Evolutionary conservation across 2,329 filamentous ascomycete genomes (phyloP).

Genomic region (Claviceps maximensis): DNA sequence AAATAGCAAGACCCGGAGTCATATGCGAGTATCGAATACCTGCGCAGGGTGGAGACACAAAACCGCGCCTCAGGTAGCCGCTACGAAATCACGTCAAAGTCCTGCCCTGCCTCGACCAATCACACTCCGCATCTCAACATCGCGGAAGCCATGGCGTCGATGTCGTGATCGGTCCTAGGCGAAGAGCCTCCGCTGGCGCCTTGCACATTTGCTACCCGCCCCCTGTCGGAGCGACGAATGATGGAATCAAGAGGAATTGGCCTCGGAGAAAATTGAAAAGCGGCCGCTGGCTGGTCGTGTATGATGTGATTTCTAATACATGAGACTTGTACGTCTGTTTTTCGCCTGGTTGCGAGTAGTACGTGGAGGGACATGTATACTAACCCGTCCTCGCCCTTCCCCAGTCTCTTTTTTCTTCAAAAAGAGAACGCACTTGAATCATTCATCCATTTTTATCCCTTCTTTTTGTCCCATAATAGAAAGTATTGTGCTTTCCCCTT

Average conservation of each 20-base stretch:
- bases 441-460: not conserved
- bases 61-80: not conserved
- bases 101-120: constrained; percentile 21
- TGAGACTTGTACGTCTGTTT: not conserved
- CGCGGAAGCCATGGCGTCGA: constrained; percentile 38
- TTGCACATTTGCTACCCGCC: not conserved
- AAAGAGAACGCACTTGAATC: no score
- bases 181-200: constrained; percentile 13
- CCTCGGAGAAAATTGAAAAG: not conserved
- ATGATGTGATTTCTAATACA: constrained; percentile 4
- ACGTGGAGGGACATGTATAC: not conserved
- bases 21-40: not conserved
- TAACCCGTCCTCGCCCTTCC: not conserved
- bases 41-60: not conserved
- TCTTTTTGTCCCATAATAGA: not conserved
- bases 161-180: constrained; percentile 35
- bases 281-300: not conserved
- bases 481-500: no score
- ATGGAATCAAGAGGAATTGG: not conserved
- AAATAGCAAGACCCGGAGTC: constrained; percentile 2
- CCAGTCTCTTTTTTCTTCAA: not conserved
- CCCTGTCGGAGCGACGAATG: not conserved
- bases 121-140: constrained; percentile 18
- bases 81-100: constrained; percentile 7
- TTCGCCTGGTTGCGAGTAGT: not conserved